Evolutionary conservation across 2,329 filamentous ascomycete species (phyloP).

Genomic region (Apiospora saccharicola): DNA sequence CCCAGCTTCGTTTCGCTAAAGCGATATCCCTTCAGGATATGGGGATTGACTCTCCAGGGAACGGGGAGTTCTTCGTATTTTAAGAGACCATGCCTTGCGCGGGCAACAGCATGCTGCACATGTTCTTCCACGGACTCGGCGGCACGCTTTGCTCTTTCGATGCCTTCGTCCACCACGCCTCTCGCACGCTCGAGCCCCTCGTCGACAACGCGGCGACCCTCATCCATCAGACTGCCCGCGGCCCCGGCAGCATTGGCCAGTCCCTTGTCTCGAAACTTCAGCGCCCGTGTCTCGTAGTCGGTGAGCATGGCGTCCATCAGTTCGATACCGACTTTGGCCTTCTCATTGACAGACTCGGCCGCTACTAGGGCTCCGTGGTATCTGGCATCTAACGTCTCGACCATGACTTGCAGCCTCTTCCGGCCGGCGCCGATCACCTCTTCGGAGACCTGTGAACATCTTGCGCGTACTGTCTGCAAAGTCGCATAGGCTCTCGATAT

Average conservation of each 20-base stretch:
- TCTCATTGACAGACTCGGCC: conserved; percentile 88
- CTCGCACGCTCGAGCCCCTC: conserved; percentile 77
- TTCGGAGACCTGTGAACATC: conserved; percentile 89
- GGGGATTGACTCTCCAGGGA: conserved; percentile 94
- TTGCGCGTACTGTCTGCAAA: conserved; percentile 83
- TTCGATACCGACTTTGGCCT: conserved; percentile 85
- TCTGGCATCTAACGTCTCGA: conserved; percentile 87
- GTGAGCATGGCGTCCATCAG: conserved; percentile 85
- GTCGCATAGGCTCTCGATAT: conserved; percentile 87
- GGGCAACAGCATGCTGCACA: conserved; percentile 77
- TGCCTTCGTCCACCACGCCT: conserved; percentile 80
- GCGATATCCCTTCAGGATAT: conserved; percentile 90
- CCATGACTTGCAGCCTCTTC: conserved; percentile 83
- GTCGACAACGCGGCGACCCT: conserved; percentile 81
- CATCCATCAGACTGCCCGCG: conserved; percentile 76
- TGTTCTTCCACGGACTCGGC: conserved; percentile 84
- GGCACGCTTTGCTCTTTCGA: conserved; percentile 83
- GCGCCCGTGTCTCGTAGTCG: conserved; percentile 84
- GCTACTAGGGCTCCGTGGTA: conserved; percentile 87
- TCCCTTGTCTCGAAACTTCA: conserved; percentile 80
- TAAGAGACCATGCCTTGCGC: conserved; percentile 82
- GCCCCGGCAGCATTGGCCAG: conserved; percentile 72
- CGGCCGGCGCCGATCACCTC: conserved; percentile 89
- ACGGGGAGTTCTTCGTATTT: conserved; percentile 88
- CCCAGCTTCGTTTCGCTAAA: conserved; percentile 92